Percentiles rank a stretch among this genome's conserved stretches.
Conservation (phyloP, 2,329 filamentous ascomycete genomes). For the Pseudogymnoascus sp. region DNA sequence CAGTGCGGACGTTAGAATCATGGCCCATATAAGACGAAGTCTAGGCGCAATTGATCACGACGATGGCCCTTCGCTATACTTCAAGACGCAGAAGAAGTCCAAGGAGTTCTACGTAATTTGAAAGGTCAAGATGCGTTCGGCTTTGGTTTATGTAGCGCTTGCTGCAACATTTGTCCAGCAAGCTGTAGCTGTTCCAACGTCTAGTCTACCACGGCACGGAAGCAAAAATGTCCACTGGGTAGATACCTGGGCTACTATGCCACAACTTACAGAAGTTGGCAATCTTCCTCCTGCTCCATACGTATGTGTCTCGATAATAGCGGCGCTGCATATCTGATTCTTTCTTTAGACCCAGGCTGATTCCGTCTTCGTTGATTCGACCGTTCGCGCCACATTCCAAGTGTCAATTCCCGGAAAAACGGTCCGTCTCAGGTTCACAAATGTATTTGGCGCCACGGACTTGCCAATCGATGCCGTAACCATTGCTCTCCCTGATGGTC, state of each 20-base stretch:
- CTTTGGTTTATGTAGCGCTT: not conserved
- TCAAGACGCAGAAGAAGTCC: not conserved
- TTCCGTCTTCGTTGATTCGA: slow-evolving; percentile 47
- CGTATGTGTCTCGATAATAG: slow-evolving; percentile 31
- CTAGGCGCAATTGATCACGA: not conserved
- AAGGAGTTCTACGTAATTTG: not conserved
- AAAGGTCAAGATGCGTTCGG: not conserved
- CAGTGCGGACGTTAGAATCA: not conserved
- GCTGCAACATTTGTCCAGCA: not conserved
- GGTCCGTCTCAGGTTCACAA: slow-evolving; percentile 52
- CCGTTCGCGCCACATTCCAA: slow-evolving; percentile 53
- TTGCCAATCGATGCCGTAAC: slow-evolving; percentile 49
- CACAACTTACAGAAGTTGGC: slow-evolving; percentile 51
- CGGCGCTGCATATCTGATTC: slow-evolving; percentile 14
- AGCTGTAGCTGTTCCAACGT: not conserved
- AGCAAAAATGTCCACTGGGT: slow-evolving; percentile 44
- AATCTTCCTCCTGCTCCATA: slow-evolving; percentile 55
- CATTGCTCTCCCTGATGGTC: slow-evolving; percentile 46
- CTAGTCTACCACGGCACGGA: not conserved
- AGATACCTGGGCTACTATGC: slow-evolving; percentile 57
- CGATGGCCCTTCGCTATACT: not conserved
- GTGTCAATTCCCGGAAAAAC: slow-evolving; percentile 43
- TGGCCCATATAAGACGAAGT: not conserved
- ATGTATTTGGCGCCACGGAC: slow-evolving; percentile 49
- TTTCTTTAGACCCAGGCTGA: slow-evolving; percentile 40